Percentiles rank a stretch among this genome's conserved stretches.
Conservation (phyloP, 306 rosid species). For the Cucumis melo region DNA sequence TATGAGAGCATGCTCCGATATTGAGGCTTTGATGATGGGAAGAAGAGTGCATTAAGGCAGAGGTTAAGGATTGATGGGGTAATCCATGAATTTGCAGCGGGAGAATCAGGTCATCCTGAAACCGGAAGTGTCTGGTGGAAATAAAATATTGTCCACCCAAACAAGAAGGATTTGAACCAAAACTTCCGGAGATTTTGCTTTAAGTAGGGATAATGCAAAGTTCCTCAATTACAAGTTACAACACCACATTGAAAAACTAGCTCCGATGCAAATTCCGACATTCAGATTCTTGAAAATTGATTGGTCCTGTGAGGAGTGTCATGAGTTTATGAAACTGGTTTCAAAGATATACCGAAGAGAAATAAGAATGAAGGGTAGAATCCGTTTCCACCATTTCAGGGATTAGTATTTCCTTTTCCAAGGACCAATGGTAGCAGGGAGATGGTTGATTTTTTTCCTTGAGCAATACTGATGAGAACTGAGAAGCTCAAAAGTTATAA, state of each 20-base stretch:
- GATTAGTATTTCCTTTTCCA: constrained; percentile 26
- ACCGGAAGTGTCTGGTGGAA: constrained; percentile 26
- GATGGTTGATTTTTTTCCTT: neutral
- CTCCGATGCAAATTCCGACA: neutral
- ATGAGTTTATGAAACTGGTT: constrained; percentile 22
- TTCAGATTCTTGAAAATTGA: constrained; percentile 1
- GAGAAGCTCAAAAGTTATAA: neutral
- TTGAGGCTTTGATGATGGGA: constrained; percentile 24
- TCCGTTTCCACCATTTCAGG: constrained; percentile 25
- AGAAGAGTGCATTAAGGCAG: constrained; percentile 21
- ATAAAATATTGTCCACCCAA: constrained; percentile 16
- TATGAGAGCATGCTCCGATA: constrained; percentile 36
- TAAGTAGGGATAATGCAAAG: constrained; percentile 35
- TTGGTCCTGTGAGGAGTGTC: constrained; percentile 25
- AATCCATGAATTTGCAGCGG: constrained; percentile 38
- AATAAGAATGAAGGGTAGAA: constrained; percentile 21
- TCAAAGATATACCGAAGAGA: constrained; percentile 22
- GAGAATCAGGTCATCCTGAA: constrained; percentile 31
- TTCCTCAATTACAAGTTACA: constrained; percentile 22
- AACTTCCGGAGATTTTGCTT: constrained; percentile 33
- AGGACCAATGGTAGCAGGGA: constrained; percentile 9
- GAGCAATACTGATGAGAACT: neutral
- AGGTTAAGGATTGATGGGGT: constrained; percentile 14
- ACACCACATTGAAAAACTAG: constrained; percentile 37
- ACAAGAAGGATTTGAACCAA: constrained; percentile 30